Evolutionary conservation across 169 alveolate species (phyloP).

Genomic region (Eimeria falciformis): DNA sequence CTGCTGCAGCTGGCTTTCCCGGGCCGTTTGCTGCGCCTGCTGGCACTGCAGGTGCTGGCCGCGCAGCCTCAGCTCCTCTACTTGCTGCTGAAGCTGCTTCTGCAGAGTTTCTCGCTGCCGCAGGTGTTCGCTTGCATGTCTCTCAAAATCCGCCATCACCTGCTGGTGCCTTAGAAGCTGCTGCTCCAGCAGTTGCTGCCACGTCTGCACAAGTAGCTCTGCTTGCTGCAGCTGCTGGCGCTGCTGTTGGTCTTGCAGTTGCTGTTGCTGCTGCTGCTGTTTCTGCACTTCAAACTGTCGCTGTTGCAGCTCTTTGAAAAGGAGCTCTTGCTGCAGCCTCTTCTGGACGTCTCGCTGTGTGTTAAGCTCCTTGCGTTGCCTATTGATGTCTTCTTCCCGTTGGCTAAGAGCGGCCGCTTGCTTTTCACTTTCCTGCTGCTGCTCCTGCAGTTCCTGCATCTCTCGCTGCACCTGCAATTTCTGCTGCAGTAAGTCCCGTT

Average conservation of each 20-base stretch:
- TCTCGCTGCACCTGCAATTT: slow-evolving; percentile 39
- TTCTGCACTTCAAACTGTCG: slow-evolving; percentile 36
- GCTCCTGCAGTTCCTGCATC: slow-evolving; percentile 27
- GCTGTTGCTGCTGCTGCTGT: slow-evolving; percentile 51
- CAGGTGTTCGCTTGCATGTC: slow-evolving; percentile 22
- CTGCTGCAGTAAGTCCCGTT: slow-evolving; percentile 10
- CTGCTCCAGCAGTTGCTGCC: slow-evolving; percentile 55
- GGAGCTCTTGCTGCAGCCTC: slow-evolving; percentile 47
- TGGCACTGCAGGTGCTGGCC: slow-evolving; percentile 14
- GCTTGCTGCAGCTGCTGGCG: slow-evolving; percentile 50
- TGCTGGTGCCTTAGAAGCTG: slow-evolving; percentile 53
- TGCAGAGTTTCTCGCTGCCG: slow-evolving; percentile 46
- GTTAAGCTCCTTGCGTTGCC: slow-evolving; percentile 45
- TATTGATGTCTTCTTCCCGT: background rate
- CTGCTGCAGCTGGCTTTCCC: slow-evolving; percentile 19
- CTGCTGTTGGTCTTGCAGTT: background rate
- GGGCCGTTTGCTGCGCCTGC: background rate
- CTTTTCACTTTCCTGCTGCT: slow-evolving; percentile 26
- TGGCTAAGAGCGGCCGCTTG: background rate
- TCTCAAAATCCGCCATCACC: slow-evolving; percentile 19
- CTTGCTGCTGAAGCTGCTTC: slow-evolving; percentile 24
- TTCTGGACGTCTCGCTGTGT: slow-evolving; percentile 30
- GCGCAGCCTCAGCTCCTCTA: background rate
- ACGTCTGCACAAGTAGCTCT: slow-evolving; percentile 23
- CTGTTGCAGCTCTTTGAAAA: slow-evolving; percentile 2